A percentile compares a stretch with the other conserved stretches of the same genome.
Conservation (phyloP, 768 basidiomycete species). For the Leucocoprinus leucothites region DNA sequence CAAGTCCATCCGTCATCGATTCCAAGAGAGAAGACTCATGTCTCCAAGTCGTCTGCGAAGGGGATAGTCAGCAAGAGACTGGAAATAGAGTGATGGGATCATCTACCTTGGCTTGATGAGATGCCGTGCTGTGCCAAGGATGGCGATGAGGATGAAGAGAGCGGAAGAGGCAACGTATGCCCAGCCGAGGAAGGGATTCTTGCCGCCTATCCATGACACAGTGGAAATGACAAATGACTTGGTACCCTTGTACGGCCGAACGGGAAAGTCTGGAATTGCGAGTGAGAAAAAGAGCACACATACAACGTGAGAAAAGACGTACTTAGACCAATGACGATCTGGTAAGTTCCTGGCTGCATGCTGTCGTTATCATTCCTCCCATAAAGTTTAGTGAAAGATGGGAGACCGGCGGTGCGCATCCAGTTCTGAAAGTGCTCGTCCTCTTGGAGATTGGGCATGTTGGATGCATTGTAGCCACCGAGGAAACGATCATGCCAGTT, state of each 20-base stretch:
- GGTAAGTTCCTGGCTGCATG: constrained; percentile 73
- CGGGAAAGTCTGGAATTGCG: constrained; percentile 76
- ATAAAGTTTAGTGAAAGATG: constrained; percentile 95
- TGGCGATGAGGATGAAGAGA: constrained; percentile 83
- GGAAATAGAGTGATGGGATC: neutral
- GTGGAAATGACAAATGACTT: constrained; percentile 97
- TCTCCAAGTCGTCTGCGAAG: constrained; percentile 71
- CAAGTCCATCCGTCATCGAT: no score
- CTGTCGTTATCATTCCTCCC: constrained; percentile 81
- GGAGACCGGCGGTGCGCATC: constrained; percentile 98
- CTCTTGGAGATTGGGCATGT: constrained; percentile 63
- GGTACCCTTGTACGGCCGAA: constrained; percentile 85
- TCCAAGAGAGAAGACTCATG: constrained; percentile 87
- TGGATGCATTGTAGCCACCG: constrained; percentile 60
- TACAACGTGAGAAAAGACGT: constrained; percentile 28
- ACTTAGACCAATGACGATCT: constrained; percentile 81
- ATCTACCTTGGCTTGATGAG: constrained; percentile 85
- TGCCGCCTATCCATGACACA: constrained; percentile 97
- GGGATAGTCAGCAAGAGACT: constrained; percentile 7
- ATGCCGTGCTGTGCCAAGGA: constrained; percentile 89
- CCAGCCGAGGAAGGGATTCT: constrained; percentile 98
- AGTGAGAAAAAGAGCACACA: constrained; percentile 13
- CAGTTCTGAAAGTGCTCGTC: constrained; percentile 99
- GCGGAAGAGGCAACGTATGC: constrained; percentile 89
- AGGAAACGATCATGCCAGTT: constrained; percentile 84